phyloP scores from a whole-genome alignment of 108 stramenopile species.

The Nitzschia inconspicua region DNA sequence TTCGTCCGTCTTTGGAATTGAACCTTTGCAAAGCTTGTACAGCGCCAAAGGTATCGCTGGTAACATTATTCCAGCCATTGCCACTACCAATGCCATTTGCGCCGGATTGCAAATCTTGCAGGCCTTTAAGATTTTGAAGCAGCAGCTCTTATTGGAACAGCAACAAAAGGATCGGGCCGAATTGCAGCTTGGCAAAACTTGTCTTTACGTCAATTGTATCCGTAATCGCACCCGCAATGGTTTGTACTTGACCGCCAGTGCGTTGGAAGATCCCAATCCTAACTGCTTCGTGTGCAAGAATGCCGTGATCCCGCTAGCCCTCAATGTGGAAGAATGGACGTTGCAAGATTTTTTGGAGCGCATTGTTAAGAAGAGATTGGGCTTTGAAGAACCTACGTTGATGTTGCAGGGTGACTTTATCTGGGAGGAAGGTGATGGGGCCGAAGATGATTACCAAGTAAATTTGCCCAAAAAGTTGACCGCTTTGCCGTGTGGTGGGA shows the following conservation, averaged over 20 bases:
- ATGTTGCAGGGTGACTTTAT: slow-evolving; percentile 58
- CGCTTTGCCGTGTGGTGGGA: slow-evolving; percentile 81
- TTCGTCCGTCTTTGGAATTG: slow-evolving; percentile 83
- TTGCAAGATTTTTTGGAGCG: slow-evolving; percentile 46
- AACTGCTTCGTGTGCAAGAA: slow-evolving; percentile 93
- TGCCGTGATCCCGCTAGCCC: slow-evolving; percentile 55
- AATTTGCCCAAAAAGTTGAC: slow-evolving; percentile 57
- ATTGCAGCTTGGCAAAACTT: slow-evolving; percentile 38
- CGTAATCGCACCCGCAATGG: slow-evolving; percentile 76
- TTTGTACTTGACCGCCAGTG: slow-evolving; percentile 69
- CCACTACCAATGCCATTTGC: slow-evolving; percentile 99
- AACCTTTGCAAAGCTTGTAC: slow-evolving; percentile 79
- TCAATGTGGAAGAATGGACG: slow-evolving; percentile 78
- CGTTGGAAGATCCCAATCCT: slow-evolving; percentile 72
- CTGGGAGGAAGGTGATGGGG: slow-evolving; percentile 85
- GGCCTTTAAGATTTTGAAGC: slow-evolving; percentile 64
- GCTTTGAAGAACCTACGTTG: slow-evolving; percentile 82
- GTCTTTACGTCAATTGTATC: slow-evolving; percentile 72
- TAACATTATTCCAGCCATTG: slow-evolving; percentile 99
- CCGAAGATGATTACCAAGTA: slow-evolving; percentile 33
- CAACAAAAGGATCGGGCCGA: slow-evolving; percentile 1
- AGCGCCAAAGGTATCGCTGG: slow-evolving; percentile 97
- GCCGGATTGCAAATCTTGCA: slow-evolving; percentile 88
- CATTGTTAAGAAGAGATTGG: slow-evolving; percentile 74
- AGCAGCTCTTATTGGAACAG: slow-evolving; percentile 29